Base-by-base conservation (phyloP, 495 filamentous ascomycete species). In the Tuber microsphaerosporum region DNA sequence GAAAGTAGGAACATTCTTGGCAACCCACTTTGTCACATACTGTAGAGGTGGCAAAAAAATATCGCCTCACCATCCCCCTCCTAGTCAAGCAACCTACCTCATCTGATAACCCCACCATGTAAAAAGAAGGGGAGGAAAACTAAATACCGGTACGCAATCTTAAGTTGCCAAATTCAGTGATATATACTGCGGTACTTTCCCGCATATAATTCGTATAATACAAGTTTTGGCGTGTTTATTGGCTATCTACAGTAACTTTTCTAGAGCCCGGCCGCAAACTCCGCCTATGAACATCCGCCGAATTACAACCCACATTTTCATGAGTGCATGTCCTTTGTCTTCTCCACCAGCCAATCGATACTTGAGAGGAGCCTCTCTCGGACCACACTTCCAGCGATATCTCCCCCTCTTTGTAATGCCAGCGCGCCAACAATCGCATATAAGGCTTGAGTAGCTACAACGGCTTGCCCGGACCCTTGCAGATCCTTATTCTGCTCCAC, bases 371-470 rank as follows among this genome's bases (percentile, higher is more conserved):
- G 90, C 84, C 89, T 90, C 75, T 97, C 92, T 81, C 88, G 88
- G 26, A 91, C 89, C 75, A 95, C 85, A 83, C 88, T 86, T 74
- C 90, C 90, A 71, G 96, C 94, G 74, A 91, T 86, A 70, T 90
- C 89, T 70, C 92, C 92, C 42, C 95, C 95, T 77, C 91, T 90
- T 84, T 97, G 92, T 75, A 98, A 84, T 16, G 93, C 89, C 74
- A 98, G 84, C 39, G 96, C 95, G 39, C 95, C 95, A 51, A 98
- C 83, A 39, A 99, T 90, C 22, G 94, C 92, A 81, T 91, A 95
- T 73, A 97, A 80, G 34, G 92, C 88, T 72, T 92, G 89, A n/a
- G 89, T 86, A 70, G 94, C 85, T 51, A 98, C 89, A 19, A 89
- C 82, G 5, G 91, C 87, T 44, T 92, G 81, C 26, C 95, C 95